These are phyloP conservation scores for Aspergillus awamori DNA, from an alignment of 2,329 filamentous ascomycete genomes.

Conservation along the genomic window DNA sequence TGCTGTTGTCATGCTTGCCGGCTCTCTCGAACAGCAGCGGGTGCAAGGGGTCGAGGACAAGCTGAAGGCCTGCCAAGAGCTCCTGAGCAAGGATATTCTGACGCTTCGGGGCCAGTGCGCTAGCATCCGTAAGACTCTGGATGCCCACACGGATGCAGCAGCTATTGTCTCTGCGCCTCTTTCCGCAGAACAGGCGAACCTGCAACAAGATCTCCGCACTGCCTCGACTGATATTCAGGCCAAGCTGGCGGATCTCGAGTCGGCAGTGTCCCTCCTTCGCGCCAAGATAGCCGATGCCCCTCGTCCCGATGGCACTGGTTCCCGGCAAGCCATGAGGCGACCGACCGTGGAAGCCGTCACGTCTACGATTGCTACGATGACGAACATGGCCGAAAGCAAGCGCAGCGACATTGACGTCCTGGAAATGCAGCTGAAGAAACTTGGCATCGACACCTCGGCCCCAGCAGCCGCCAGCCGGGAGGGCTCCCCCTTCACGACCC, in stretches of 20 bases:
- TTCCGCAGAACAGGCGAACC: slow-evolving; percentile 78
- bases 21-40: slow-evolving; percentile 67
- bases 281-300: slow-evolving; percentile 69
- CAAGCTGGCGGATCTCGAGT: slow-evolving; percentile 76
- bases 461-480: slow-evolving; percentile 34
- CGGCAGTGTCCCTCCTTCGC: slow-evolving; percentile 75
- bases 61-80: slow-evolving; percentile 66
- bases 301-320: slow-evolving; percentile 51
- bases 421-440: slow-evolving; percentile 79
- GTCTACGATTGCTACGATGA: slow-evolving; percentile 91
- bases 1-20: slow-evolving; percentile 67
- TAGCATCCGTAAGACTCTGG: slow-evolving; percentile 76
- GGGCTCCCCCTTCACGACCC: slow-evolving; percentile 43
- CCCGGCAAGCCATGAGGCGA: slow-evolving; percentile 45
- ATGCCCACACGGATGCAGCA: slow-evolving; percentile 70
- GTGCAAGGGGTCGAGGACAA: slow-evolving; percentile 70
- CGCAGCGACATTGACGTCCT: slow-evolving; percentile 89
- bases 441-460: slow-evolving; percentile 54
- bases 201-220: slow-evolving; percentile 80
- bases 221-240: slow-evolving; percentile 75
- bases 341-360: slow-evolving; percentile 92
- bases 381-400: slow-evolving; percentile 85
- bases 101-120: slow-evolving; percentile 74
- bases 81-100: slow-evolving; percentile 68
- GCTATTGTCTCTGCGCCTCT: slow-evolving; percentile 71